phyloP scores from a whole-genome alignment of 2,329 filamentous ascomycete genomes.

The Talaromyces sp. region DNA sequence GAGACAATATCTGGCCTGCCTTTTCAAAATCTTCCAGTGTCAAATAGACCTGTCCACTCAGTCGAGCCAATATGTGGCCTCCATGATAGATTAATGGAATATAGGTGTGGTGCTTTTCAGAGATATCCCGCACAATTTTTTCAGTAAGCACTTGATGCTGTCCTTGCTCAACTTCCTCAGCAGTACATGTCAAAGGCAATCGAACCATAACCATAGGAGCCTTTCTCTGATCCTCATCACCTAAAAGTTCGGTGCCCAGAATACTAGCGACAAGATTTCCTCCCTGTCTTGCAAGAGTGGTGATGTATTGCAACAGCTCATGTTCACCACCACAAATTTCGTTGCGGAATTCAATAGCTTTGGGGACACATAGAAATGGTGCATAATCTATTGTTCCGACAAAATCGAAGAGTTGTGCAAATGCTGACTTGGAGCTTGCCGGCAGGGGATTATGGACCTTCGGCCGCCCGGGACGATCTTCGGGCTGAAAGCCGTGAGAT shows the following conservation, averaged over 20 bases:
- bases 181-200: conserved; percentile 52
- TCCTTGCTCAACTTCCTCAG: conserved; percentile 44
- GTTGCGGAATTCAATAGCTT: conserved; percentile 66
- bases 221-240: conserved; percentile 51
- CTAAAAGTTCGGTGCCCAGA: conserved; percentile 68
- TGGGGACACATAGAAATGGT: conserved; percentile 69
- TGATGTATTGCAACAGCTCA: conserved; percentile 61
- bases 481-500: conserved; percentile 65
- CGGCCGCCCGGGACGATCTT: neutral
- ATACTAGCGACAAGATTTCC: conserved; percentile 57
- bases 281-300: conserved; percentile 60
- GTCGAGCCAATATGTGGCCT: conserved; percentile 62
- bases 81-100: conserved; percentile 61
- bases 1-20: conserved; percentile 57
- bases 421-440: conserved; percentile 56
- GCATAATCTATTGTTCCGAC: conserved; percentile 70
- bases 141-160: conserved; percentile 52
- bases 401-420: conserved; percentile 69
- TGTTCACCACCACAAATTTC: conserved; percentile 70
- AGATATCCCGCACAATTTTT: conserved; percentile 57
- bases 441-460: conserved; percentile 16
- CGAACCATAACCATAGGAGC: conserved; percentile 71
- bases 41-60: conserved; percentile 80
- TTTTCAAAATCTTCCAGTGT: conserved; percentile 73
- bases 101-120: conserved; percentile 66